Base-by-base conservation (phyloP, 805 yeast species). In the Candida suzukii region DNA sequence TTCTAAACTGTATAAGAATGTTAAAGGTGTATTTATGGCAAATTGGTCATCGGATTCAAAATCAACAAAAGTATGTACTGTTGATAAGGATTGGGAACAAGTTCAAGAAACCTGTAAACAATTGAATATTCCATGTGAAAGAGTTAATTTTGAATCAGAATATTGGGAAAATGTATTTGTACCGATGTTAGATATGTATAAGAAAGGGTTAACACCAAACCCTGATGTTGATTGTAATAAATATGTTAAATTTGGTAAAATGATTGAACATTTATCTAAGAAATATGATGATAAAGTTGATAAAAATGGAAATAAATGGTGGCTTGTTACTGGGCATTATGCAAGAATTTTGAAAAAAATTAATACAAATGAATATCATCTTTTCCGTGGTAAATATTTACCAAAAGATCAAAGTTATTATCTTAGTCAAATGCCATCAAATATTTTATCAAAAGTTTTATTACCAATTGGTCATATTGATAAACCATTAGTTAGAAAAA, bases 121-220 rank as follows among this genome's bases (percentile, higher is more conserved):
- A 40, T 51, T 90, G 8, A 66, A 68, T 4, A 80, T 93, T 13
- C 81, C 84, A 0, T 76, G 90, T 47, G 83, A 79, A 41, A 64
- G 91, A 46, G 83, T 88, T 6, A 84, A 80, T 55, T 84, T 93
- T 53, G 98, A 93, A 52, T 74, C 73, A 47, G 97, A 93, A 41
- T 93, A 93, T 61, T 93, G 99, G 99, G 67, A 70, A 17, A 82
- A 83, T 42, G 98, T 93, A 9, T 93, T 93, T 58, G 82, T 78
- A 56, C 98, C 99, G 2, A 91, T 93, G 97, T 61, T 93, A 19
- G 75, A 75, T 3, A 70, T 68, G 53, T 93, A 90, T 57, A 63
- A 69, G 28, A 53, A 47, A 10, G 99, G 99, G 0, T 52, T 70
- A 33, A 93, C 99, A 1, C 99, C 99, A 0, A 93, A 93, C 52